Base-by-base conservation (phyloP, 2,329 filamentous ascomycete species). In the Akanthomyces uredinophilus region DNA sequence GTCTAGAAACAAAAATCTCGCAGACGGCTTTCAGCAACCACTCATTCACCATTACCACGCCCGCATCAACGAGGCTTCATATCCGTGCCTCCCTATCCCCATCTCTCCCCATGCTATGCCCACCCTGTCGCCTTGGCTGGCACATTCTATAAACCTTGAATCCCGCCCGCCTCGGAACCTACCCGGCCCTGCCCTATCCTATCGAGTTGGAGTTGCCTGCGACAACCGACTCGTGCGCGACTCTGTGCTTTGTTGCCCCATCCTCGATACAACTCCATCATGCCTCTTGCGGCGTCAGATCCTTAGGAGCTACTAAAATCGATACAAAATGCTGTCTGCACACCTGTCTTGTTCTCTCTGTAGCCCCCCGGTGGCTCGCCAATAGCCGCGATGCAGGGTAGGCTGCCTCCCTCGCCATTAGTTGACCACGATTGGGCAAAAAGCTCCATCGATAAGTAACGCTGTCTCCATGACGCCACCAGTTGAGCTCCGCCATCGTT, bases 161-260 rank as follows among this genome's bases (percentile, higher is more conserved):
- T 50, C 35, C 44, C 32, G 32, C 22, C 44, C 44, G 55, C 44
- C 46, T 11, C 44, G 55, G 55, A 49, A 49, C 44, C 46, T 49
- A 22, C 32, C 46, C 53, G 53, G 20, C 35, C 55, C 55, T 39
- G 16, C 41, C 16, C 18, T 29, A 18, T 20, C 46, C 55, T 58
- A 50, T 50, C 22, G 22, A 41, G 16, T 58, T 58, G 20, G 22
- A 41, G 16, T 58, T 58, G 20, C 22, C 41, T 16, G 43, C 55
- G 44, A 58, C 55, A 58, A 50, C 44, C 44, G 44, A 58, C 44
- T 58, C 44, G 46, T 58, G 44, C 44, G 27, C 27, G 47, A 35
- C 27, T 47, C 27, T n/a, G 54, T 27, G 11, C n/a, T n/a, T n/a
- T n/a, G n/a, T n/a, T n/a, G n/a, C 43, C 52, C 44, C 41, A 22